Percentiles rank a stretch among this genome's conserved stretches.
Evolutionary conservation across 352 stramenopile genomes (phyloP).

Genomic region (Phytophthora megakarya): DNA sequence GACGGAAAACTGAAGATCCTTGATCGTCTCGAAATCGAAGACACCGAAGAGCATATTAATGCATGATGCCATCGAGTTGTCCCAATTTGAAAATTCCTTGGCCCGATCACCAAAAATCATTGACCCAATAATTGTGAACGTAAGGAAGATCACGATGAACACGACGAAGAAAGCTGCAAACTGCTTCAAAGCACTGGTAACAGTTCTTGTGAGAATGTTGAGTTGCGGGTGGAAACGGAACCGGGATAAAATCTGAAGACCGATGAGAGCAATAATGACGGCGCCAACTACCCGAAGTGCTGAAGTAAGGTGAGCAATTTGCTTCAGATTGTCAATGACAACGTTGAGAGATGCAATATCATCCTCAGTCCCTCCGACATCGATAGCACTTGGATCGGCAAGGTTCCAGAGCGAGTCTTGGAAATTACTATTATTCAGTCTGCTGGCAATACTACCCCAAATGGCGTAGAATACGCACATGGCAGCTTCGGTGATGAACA

Average conservation of each 20-base stretch:
- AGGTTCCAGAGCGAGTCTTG: slow-evolving; percentile 33
- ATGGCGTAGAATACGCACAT: slow-evolving; percentile 45
- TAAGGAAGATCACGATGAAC: slow-evolving; percentile 61
- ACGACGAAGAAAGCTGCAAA: slow-evolving; percentile 63
- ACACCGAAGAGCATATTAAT: slow-evolving; percentile 72
- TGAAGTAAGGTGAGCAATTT: slow-evolving; percentile 37
- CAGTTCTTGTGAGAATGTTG: slow-evolving; percentile 60
- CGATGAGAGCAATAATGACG: slow-evolving; percentile 38
- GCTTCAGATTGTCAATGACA: slow-evolving; percentile 41
- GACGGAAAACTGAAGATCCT: slow-evolving; percentile 39
- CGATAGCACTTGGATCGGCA: slow-evolving; percentile 8
- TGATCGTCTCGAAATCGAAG: slow-evolving; percentile 60
- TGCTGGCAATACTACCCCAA: slow-evolving; percentile 42
- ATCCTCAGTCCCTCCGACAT: slow-evolving; percentile 10
- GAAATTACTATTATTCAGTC: slow-evolving; percentile 39
- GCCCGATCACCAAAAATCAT: slow-evolving; percentile 65
- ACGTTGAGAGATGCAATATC: slow-evolving; percentile 33
- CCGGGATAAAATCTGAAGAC: slow-evolving; percentile 45
- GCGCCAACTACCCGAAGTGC: slow-evolving; percentile 42
- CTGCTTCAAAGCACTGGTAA: slow-evolving; percentile 48
- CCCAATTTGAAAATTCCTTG: slow-evolving; percentile 49
- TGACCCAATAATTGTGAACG: slow-evolving; percentile 49
- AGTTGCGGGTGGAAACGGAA: slow-evolving; percentile 64
- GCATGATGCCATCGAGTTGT: slow-evolving; percentile 51
- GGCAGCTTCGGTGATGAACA: slow-evolving; percentile 21